These are phyloP conservation scores for Trypanosoma conorhini DNA, from an alignment of 208 protist genomes.

Conservation along the genomic window DNA sequence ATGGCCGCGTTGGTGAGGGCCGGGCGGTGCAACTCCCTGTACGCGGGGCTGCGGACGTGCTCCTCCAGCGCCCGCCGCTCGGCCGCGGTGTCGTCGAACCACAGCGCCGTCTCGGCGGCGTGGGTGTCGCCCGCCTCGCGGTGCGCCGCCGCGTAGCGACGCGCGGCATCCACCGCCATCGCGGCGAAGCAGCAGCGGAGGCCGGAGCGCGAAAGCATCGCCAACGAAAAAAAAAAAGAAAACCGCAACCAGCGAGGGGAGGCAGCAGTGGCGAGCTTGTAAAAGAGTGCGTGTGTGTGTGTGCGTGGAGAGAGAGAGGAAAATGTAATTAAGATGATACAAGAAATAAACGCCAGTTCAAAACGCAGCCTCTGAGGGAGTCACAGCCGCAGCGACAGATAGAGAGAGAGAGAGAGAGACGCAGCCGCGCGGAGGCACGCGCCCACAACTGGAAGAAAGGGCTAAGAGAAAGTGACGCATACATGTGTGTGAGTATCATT, in stretches of 20 bases:
- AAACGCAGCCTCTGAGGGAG: background rate
- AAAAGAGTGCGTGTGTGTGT: background rate
- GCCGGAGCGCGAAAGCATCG: conserved; percentile 36
- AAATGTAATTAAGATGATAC: background rate
- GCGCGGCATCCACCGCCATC: conserved; percentile 26
- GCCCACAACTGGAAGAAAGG: background rate
- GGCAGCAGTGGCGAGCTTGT: conserved; percentile 4
- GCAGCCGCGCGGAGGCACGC: background rate
- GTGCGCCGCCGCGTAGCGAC: conserved; percentile 33
- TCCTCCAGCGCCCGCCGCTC: conserved; percentile 39
- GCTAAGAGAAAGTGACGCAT: background rate
- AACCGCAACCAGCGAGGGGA: background rate
- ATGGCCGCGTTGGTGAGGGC: conserved; percentile 78
- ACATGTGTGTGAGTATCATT: background rate
- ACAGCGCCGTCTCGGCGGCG: conserved; percentile 43
- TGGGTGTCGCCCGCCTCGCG: background rate
- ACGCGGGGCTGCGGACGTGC: conserved; percentile 68
- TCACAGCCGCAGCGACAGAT: background rate
- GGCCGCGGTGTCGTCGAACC: conserved; percentile 75
- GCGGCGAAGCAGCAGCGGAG: conserved; percentile 12
- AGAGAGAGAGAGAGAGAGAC: conserved; percentile 9
- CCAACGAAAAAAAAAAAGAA: conserved; percentile 13
- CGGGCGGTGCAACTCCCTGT: conserved; percentile 85
- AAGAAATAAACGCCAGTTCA: background rate
- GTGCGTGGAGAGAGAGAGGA: background rate